phyloP scores from a whole-genome alignment of 192 early-diverging fungal genomes.

The Borealophlyctis nickersoniae region DNA sequence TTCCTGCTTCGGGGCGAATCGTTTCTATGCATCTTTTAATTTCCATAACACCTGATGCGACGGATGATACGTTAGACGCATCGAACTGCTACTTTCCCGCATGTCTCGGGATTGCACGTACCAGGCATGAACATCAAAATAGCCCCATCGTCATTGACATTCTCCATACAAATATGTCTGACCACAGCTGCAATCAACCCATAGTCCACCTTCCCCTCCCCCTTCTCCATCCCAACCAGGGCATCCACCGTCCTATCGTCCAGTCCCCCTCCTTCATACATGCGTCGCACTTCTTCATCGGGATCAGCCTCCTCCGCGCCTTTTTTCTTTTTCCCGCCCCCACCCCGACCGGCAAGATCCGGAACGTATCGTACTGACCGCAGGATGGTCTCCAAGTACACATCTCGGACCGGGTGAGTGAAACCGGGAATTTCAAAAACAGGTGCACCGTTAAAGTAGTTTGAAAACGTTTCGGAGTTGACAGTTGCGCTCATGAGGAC shows the following conservation, averaged over 20 bases:
- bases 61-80: conserved; percentile 30
- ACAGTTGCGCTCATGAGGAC: conserved; percentile 75
- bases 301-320: conserved; percentile 18
- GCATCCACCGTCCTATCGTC: neutral
- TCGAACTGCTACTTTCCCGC: conserved; percentile 31
- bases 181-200: conserved; percentile 42
- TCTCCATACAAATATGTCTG: conserved; percentile 36
- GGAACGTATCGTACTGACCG: conserved; percentile 39
- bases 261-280: neutral
- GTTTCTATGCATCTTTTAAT: conserved; percentile 65
- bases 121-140: conserved; percentile 70
- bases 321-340: neutral
- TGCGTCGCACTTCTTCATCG: neutral
- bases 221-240: neutral
- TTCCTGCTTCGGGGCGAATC: conserved; percentile 26
- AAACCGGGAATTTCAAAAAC: conserved; percentile 55
- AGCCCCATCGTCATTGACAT: conserved; percentile 46
- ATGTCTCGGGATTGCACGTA: conserved; percentile 21
- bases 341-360: no score
- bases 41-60: conserved; percentile 52
- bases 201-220: neutral
- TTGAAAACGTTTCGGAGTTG: conserved; percentile 50
- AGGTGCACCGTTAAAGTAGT: conserved; percentile 43
- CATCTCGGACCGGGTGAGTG: conserved; percentile 50
- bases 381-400: conserved; percentile 68